phyloP scores from a whole-genome alignment of 345 rosid genomes.

The Citrus reticulata region DNA sequence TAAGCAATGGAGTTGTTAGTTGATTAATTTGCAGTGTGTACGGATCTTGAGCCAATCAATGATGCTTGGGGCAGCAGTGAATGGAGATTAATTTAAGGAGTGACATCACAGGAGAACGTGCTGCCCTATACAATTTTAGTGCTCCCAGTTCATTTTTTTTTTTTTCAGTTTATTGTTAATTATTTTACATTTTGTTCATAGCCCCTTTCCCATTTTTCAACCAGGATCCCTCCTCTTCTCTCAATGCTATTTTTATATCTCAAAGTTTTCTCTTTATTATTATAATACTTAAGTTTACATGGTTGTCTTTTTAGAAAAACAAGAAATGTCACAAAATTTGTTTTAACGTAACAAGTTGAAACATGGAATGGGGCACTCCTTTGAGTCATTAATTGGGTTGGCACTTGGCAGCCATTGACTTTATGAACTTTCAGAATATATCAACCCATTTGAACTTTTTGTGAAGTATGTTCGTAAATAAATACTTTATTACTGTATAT shows the following conservation, averaged over 20 bases:
- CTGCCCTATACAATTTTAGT: neutral
- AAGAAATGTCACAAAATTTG: neutral
- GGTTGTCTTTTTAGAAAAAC: neutral
- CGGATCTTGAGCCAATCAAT: neutral
- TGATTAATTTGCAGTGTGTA: neutral
- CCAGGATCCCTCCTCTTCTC: no score
- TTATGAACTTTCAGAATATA: neutral
- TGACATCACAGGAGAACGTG: slow-evolving; percentile 3
- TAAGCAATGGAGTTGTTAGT: neutral
- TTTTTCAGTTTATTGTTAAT: neutral
- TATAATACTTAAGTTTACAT: neutral
- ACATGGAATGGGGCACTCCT: neutral
- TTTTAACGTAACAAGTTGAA: slow-evolving; percentile 3
- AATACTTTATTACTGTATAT: no score
- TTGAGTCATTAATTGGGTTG: neutral
- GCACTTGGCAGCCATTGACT: neutral
- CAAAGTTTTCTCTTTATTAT: neutral
- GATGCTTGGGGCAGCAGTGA: neutral
- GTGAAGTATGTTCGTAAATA: neutral
- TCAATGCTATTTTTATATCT: slow-evolving; percentile 2
- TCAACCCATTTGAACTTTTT: neutral
- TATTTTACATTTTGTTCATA: neutral
- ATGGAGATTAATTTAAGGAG: neutral
- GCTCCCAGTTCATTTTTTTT: neutral
- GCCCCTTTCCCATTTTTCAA: no score